A percentile compares a stretch with the other conserved stretches of the same genome.
Evolutionary conservation across 108 stramenopile species (phyloP).

Genomic region (Cyclotella baltica): DNA sequence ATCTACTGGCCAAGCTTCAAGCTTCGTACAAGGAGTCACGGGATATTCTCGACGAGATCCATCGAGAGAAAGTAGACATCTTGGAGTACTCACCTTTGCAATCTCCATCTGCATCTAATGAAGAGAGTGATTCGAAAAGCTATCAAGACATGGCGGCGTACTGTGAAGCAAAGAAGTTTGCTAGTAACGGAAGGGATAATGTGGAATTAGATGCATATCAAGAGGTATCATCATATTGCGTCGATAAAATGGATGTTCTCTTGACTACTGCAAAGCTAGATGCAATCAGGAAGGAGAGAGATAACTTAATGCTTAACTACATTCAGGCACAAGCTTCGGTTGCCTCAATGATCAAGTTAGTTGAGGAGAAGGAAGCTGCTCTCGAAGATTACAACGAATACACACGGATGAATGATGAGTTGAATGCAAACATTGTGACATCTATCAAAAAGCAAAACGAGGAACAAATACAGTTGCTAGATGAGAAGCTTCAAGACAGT

Average conservation of each 20-base stretch:
- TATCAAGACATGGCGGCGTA: background rate
- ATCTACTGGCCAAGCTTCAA: background rate
- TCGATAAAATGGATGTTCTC: background rate
- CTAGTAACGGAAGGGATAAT: background rate
- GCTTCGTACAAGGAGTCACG: background rate
- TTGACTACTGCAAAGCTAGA: background rate
- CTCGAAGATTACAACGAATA: constrained; percentile 3
- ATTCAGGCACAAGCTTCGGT: constrained; percentile 5
- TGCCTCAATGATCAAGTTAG: background rate
- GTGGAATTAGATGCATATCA: background rate
- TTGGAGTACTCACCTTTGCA: background rate
- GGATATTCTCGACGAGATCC: background rate
- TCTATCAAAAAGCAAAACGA: background rate
- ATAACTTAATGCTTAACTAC: background rate
- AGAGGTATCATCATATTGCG: background rate
- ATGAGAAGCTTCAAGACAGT: constrained; percentile 3
- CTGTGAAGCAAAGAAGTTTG: background rate
- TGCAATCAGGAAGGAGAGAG: background rate
- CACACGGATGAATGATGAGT: constrained; percentile 2
- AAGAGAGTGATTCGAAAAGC: background rate
- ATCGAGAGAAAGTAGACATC: background rate
- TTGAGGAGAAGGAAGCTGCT: constrained; percentile 11
- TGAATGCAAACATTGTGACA: background rate
- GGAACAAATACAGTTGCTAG: background rate
- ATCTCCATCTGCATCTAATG: background rate